A percentile compares a stretch with the other conserved stretches of the same genome.
Evolutionary conservation across 805 yeast genomes (phyloP).

Genomic region (Metschnikowia dekortorum): DNA sequence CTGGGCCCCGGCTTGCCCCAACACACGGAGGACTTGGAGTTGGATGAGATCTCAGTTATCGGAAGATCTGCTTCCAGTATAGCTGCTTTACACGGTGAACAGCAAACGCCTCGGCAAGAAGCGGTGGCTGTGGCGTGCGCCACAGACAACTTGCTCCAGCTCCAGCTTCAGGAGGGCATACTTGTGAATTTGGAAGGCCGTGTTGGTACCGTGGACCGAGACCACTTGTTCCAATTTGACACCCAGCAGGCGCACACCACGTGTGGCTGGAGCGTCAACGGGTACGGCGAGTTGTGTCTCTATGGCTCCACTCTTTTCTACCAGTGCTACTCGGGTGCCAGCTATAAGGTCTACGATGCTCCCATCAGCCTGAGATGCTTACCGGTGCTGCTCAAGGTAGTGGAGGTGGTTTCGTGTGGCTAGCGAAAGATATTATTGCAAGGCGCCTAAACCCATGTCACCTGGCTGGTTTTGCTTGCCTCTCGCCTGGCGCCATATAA

Average conservation of each 20-base stretch:
- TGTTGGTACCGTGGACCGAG: conserved; percentile 36
- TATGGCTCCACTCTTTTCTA: conserved; percentile 20
- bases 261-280: conserved; percentile 34
- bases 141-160: conserved; percentile 15
- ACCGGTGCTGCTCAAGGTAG: conserved; percentile 35
- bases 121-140: conserved; percentile 11
- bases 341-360: conserved; percentile 34
- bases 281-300: conserved; percentile 26
- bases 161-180: conserved; percentile 28
- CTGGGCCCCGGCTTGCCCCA: neutral
- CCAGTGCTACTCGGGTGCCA: conserved; percentile 39
- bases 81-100: neutral
- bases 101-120: neutral
- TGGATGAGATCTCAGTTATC: conserved; percentile 1
- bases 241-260: conserved; percentile 8
- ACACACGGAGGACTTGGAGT: neutral
- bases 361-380: conserved; percentile 32
- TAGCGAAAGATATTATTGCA: neutral
- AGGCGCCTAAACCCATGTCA: no score
- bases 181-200: conserved; percentile 29
- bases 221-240: conserved; percentile 39
- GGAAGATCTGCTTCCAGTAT: neutral
- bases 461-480: no score
- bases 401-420: conserved; percentile 22
- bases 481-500: no score